phyloP scores from a whole-genome alignment of 129 eudicot genomes.

The Flaveria trinervia region DNA sequence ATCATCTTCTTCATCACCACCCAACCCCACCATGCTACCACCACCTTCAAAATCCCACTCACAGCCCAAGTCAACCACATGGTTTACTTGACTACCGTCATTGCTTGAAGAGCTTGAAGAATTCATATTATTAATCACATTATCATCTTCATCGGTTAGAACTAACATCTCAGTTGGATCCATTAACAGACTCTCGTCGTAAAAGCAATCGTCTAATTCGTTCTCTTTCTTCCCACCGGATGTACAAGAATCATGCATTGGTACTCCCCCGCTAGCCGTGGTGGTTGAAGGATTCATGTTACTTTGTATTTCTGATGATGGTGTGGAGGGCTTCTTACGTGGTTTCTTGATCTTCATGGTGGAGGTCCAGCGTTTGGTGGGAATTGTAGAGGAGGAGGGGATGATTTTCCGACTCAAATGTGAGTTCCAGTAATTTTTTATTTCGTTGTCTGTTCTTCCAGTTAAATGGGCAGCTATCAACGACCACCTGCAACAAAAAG shows the following conservation, averaged over 20 bases:
- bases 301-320: conserved; percentile 14
- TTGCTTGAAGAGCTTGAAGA: conserved; percentile 4
- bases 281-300: not conserved
- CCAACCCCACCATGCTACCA: too few species aligned
- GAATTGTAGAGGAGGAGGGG: not conserved
- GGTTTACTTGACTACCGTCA: not conserved
- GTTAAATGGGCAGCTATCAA: conserved; percentile 65
- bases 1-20: conserved; percentile 30
- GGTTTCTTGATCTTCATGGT: conserved; percentile 14
- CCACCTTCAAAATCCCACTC: not conserved
- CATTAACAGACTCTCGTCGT: conserved; percentile 6
- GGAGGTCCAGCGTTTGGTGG: conserved; percentile 3
- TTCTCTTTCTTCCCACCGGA: conserved; percentile 1
- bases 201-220: not conserved
- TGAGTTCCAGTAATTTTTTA: conserved; percentile 84
- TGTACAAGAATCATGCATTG: not conserved
- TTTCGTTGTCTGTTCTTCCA: conserved; percentile 94
- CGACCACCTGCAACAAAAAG: conserved; percentile 62
- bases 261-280: too few species aligned
- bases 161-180: not conserved
- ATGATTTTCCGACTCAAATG: conserved; percentile 63
- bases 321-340: not conserved
- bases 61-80: conserved; percentile 33
- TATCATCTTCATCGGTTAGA: conserved; percentile 1
- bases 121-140: not conserved